These are phyloP conservation scores for Cicer chorassanicum DNA, from an alignment of 306 rosid species.

Conservation along the genomic window DNA sequence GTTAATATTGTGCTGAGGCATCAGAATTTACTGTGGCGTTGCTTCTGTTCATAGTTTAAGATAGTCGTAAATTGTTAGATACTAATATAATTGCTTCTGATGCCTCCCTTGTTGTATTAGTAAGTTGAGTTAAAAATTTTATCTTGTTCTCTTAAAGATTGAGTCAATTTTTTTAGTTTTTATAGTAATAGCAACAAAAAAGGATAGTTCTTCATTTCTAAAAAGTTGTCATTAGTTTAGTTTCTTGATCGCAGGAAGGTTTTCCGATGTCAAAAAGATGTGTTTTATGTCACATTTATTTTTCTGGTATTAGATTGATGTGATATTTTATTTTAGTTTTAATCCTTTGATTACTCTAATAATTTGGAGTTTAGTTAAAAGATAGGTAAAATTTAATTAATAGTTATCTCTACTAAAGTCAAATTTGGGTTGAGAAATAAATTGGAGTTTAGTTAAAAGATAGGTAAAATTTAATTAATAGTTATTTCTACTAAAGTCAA, in stretches of 20 bases:
- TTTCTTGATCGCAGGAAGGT: background rate
- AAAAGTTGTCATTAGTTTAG: background rate
- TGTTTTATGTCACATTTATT: background rate
- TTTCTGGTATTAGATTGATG: background rate
- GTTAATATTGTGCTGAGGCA: slow-evolving; percentile 38
- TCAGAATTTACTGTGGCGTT: slow-evolving; percentile 3
- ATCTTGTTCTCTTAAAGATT: slow-evolving; percentile 13
- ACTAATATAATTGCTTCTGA: background rate
- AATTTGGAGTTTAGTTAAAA: background rate
- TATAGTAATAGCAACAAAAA: background rate
- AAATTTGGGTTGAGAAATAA: too few relatives aligned
- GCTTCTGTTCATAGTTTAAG: slow-evolving; percentile 38
- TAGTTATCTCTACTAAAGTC: too few relatives aligned
- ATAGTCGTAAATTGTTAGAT: slow-evolving; percentile 27
- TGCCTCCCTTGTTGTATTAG: slow-evolving; percentile 14
- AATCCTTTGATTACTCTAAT: background rate
- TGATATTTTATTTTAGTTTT: background rate
- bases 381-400: too few relatives aligned
- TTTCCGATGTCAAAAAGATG: background rate
- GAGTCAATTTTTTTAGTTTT: background rate
- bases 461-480: too few relatives aligned
- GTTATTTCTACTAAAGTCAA: too few relatives aligned
- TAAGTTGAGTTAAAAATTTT: background rate
- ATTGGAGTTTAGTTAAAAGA: too few relatives aligned
- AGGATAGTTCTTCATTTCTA: background rate